Conservation (phyloP, 371 early-diverging fungal species). For the Apophysomyces sp. region DNA sequence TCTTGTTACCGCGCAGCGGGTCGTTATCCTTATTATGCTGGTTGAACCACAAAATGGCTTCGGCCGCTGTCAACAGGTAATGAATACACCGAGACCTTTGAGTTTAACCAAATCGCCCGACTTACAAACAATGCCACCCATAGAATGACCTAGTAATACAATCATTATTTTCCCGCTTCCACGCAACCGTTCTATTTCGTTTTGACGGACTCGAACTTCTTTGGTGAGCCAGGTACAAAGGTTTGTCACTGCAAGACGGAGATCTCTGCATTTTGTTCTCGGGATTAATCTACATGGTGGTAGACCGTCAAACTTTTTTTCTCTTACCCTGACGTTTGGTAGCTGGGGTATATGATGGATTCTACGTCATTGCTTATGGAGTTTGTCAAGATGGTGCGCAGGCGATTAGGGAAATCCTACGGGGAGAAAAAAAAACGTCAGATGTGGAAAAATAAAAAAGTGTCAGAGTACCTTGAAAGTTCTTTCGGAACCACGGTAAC, state of each 20-base stretch:
- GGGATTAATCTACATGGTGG: too few species aligned
- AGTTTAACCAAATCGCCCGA: background rate
- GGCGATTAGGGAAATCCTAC: constrained; percentile 58
- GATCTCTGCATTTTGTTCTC: constrained; percentile 15
- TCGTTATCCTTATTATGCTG: constrained; percentile 7
- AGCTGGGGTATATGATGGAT: constrained; percentile 56
- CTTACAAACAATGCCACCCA: constrained; percentile 69
- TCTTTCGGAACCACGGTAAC: constrained; percentile 53
- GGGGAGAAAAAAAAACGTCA: background rate
- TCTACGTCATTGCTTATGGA: constrained; percentile 45
- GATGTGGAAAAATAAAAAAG: background rate
- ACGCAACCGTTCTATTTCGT: constrained; percentile 13
- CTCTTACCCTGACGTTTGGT: constrained; percentile 58
- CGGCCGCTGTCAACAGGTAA: constrained; percentile 44
- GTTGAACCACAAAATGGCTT: constrained; percentile 46
- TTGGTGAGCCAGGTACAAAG: constrained; percentile 49
- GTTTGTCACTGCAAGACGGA: constrained; percentile 42
- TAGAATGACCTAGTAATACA: constrained; percentile 54
- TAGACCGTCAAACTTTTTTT: background rate
- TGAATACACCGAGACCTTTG: background rate
- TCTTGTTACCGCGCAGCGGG: constrained; percentile 22
- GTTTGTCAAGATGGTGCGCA: constrained; percentile 53
- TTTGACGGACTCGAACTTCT: constrained; percentile 34
- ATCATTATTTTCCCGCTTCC: constrained; percentile 37
- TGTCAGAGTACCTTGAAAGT: constrained; percentile 35